These are phyloP conservation scores for Pseudogymnoascus sp. DNA, from an alignment of 2,329 filamentous ascomycete genomes.

Conservation along the genomic window DNA sequence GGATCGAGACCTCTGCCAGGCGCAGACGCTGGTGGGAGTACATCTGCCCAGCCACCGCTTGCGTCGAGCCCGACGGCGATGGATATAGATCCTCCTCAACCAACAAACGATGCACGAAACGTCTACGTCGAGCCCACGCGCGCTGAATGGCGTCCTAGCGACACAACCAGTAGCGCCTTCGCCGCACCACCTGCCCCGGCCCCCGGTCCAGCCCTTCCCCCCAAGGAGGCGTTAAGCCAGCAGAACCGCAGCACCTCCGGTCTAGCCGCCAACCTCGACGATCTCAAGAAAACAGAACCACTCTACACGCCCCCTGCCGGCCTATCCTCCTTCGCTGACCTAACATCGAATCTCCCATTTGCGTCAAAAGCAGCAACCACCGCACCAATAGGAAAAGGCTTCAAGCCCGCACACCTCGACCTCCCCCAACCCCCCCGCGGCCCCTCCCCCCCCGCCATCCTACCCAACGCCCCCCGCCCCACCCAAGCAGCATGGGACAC, in stretches of 20 bases:
- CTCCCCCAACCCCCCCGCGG: constrained; percentile 34
- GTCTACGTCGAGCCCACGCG: constrained; percentile 51
- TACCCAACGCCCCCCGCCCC: constrained; percentile 36
- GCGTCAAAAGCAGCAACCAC: constrained; percentile 41
- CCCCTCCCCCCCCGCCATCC: constrained; percentile 38
- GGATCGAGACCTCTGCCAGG: neutral
- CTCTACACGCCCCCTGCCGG: constrained; percentile 40
- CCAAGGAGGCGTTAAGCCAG: neutral
- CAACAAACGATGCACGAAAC: constrained; percentile 34
- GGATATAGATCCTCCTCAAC: constrained; percentile 51
- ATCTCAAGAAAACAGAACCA: constrained; percentile 48
- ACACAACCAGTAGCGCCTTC: neutral
- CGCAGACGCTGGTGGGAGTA: neutral
- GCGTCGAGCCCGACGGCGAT: constrained; percentile 49
- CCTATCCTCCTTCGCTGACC: constrained; percentile 44
- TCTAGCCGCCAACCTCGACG: constrained; percentile 36
- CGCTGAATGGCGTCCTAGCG: constrained; percentile 41
- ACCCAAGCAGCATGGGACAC: constrained; percentile 39
- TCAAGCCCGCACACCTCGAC: constrained; percentile 35
- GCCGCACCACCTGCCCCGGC: neutral
- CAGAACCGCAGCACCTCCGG: neutral
- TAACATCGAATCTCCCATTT: constrained; percentile 50
- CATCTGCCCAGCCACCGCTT: constrained; percentile 12
- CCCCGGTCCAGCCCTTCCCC: neutral
- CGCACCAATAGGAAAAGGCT: constrained; percentile 27